These are phyloP conservation scores for Pyrenophora tritici-repentis DNA, from an alignment of 2,329 filamentous ascomycete species.

Conservation along the genomic window DNA sequence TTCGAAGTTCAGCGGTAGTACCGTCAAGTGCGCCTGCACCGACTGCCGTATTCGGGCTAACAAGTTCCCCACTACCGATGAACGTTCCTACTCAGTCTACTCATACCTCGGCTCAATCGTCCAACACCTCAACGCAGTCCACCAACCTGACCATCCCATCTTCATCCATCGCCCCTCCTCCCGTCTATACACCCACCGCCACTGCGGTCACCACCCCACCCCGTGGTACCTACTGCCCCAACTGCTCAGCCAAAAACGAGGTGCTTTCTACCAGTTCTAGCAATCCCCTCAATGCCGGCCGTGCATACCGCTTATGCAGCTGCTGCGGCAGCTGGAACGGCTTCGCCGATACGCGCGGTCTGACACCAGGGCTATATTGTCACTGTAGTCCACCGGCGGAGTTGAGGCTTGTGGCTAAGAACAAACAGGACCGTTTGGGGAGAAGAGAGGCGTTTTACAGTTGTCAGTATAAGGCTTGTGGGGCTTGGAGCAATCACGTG, in stretches of 20 bases:
- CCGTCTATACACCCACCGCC: background rate
- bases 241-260: background rate
- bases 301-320: slow-evolving; percentile 1
- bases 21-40: background rate
- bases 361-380: background rate
- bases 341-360: slow-evolving; percentile 2
- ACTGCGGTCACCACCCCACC: background rate
- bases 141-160: background rate
- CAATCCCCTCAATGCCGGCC: background rate
- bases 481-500: background rate
- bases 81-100: too few species aligned
- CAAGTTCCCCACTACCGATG: background rate
- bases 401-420: slow-evolving; percentile 3
- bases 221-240: background rate
- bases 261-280: background rate
- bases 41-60: background rate
- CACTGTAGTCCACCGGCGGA: background rate
- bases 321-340: slow-evolving; percentile 7
- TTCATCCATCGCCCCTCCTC: background rate
- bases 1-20: background rate
- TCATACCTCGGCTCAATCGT: background rate
- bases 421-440: background rate
- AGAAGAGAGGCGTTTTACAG: slow-evolving; percentile 4
- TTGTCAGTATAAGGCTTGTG: slow-evolving; percentile 8
- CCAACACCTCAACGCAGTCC: background rate